phyloP scores from a whole-genome alignment of 1,284 basidiomycete species.

The Neolentinus lepideus region DNA sequence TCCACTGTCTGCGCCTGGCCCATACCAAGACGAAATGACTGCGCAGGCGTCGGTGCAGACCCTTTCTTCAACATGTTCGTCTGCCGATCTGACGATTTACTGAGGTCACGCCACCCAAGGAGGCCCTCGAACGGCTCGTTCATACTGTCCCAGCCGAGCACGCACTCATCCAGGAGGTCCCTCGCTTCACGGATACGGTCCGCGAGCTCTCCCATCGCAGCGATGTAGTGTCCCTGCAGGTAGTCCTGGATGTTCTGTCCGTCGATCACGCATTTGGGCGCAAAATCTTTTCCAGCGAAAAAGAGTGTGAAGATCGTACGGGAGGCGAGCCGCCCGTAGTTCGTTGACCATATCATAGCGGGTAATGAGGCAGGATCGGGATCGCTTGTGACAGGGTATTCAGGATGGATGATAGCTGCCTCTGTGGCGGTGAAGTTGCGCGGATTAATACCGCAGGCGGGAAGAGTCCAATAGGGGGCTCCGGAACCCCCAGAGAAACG shows the following conservation, averaged over 20 bases:
- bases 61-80: constrained; percentile 78
- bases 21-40: constrained; percentile 85
- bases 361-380: constrained; percentile 75
- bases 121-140: constrained; percentile 94
- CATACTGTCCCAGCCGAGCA: constrained; percentile 95
- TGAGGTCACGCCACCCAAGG: constrained; percentile 73
- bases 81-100: constrained; percentile 55
- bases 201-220: constrained; percentile 71
- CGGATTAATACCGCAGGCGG: constrained; percentile 89
- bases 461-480: constrained; percentile 92
- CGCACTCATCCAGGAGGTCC: constrained; percentile 76
- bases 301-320: constrained; percentile 94
- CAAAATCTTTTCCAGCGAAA: constrained; percentile 87
- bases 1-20: constrained; percentile 83
- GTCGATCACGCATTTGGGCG: constrained; percentile 89
- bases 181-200: constrained; percentile 69
- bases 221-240: constrained; percentile 82
- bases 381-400: constrained; percentile 64
- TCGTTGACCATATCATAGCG: constrained; percentile 96
- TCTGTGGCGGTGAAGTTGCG: constrained; percentile 80
- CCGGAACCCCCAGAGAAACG: constrained; percentile 96
- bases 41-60: constrained; percentile 78
- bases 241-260: constrained; percentile 93
- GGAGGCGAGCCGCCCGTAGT: constrained; percentile 83
- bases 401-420: constrained; percentile 82